Conservation (phyloP, 129 eudicot genomes). For the Flaveria brownii region DNA sequence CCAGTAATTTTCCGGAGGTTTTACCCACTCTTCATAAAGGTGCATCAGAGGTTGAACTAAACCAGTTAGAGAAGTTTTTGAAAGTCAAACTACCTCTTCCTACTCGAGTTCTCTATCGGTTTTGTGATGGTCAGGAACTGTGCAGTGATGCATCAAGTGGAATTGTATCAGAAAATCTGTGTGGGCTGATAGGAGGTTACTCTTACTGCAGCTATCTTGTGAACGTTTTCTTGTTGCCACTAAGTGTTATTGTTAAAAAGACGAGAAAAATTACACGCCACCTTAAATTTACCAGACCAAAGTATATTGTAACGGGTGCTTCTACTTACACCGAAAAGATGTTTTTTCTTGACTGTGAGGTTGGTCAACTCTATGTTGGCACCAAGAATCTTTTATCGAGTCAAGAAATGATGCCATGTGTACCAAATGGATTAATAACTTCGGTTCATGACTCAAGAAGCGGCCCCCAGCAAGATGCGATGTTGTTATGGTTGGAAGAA, state of each 20-base stretch:
- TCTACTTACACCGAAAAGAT: slow-evolving; percentile 53
- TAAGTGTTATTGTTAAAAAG: slow-evolving; percentile 38
- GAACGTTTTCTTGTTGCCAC: slow-evolving; percentile 67
- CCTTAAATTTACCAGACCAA: slow-evolving; percentile 27
- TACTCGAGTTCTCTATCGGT: slow-evolving; percentile 70
- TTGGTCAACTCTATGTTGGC: slow-evolving; percentile 83
- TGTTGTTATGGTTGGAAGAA: slow-evolving; percentile 88
- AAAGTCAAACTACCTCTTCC: slow-evolving; percentile 74
- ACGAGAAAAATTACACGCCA: slow-evolving; percentile 37
- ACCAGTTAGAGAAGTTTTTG: slow-evolving; percentile 51
- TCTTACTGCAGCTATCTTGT: slow-evolving; percentile 52
- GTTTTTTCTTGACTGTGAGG: slow-evolving; percentile 70
- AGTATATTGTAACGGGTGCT: slow-evolving; percentile 57
- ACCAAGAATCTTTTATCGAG: slow-evolving; percentile 50
- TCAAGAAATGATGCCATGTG: slow-evolving; percentile 82
- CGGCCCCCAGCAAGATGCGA: slow-evolving; percentile 59
- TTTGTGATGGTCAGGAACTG: slow-evolving; percentile 76
- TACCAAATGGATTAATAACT: slow-evolving; percentile 52
- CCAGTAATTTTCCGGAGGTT: slow-evolving; percentile 60
- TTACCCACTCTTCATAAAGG: slow-evolving; percentile 63
- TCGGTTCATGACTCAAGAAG: slow-evolving; percentile 44
- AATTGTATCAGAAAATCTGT: slow-evolving; percentile 22
- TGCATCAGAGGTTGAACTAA: slow-evolving; percentile 68
- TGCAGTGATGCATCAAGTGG: slow-evolving; percentile 20
- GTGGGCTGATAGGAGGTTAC: slow-evolving; percentile 88